Conservation (phyloP, 441 rosid species). For the Geranium incanum region DNA sequence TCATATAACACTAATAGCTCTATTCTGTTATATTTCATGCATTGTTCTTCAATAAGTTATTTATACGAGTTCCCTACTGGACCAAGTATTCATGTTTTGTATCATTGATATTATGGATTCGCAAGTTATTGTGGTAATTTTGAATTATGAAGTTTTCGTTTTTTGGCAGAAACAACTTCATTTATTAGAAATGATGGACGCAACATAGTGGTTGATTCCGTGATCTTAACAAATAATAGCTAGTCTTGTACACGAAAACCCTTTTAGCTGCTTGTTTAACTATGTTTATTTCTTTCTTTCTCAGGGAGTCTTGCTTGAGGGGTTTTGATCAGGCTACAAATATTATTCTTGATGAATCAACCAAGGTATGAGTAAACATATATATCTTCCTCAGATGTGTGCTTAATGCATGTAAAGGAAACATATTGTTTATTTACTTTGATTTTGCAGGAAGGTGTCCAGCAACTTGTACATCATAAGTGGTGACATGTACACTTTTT, state of each 20-base stretch:
- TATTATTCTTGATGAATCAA: slow-evolving; percentile 90
- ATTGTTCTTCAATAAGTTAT: background rate
- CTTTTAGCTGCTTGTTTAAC: background rate
- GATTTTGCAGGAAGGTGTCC: slow-evolving; percentile 73
- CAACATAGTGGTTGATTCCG: slow-evolving; percentile 67
- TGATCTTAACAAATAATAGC: background rate
- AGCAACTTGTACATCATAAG: slow-evolving; percentile 81
- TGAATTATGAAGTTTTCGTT: slow-evolving; percentile 13
- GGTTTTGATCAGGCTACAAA: slow-evolving; percentile 98
- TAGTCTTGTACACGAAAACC: background rate
- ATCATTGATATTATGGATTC: background rate
- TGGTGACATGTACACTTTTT: slow-evolving; percentile 67
- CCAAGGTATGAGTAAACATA: slow-evolving; percentile 45
- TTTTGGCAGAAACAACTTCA: slow-evolving; percentile 51
- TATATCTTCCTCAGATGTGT: no score
- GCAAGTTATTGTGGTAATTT: background rate
- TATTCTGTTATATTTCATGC: background rate
- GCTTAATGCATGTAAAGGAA: no score
- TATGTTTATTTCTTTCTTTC: background rate
- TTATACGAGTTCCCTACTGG: no score
- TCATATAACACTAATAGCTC: slow-evolving; percentile 33
- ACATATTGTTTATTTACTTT: background rate
- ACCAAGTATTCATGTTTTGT: background rate
- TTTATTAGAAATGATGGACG: slow-evolving; percentile 86
- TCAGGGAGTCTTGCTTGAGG: slow-evolving; percentile 59